These are phyloP conservation scores for Plantago lanceolata DNA, from an alignment of 305 asterid genomes.

Conservation along the genomic window DNA sequence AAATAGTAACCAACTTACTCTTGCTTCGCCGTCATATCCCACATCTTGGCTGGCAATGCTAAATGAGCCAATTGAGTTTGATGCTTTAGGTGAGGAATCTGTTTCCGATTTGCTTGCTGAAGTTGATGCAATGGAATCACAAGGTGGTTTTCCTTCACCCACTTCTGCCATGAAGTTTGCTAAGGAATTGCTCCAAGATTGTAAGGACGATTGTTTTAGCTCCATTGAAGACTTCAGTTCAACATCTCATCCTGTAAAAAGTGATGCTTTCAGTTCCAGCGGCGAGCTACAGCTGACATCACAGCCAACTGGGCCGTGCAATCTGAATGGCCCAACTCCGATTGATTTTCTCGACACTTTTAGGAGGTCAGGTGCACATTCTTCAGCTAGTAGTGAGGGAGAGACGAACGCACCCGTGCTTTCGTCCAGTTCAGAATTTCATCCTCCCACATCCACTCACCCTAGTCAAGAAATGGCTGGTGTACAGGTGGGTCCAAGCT, in stretches of 20 bases:
- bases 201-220: slow-evolving; percentile 71
- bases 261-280: slow-evolving; percentile 68
- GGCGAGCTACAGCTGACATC: slow-evolving; percentile 38
- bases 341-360: slow-evolving; percentile 39
- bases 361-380: slow-evolving; percentile 44
- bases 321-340: slow-evolving; percentile 34
- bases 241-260: slow-evolving; percentile 45
- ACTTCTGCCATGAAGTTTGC: slow-evolving; percentile 66
- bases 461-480: slow-evolving; percentile 37
- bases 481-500: slow-evolving; percentile 24
- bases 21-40: slow-evolving; percentile 39
- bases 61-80: slow-evolving; percentile 61
- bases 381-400: slow-evolving; percentile 62
- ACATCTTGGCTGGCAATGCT: slow-evolving; percentile 46
- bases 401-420: slow-evolving; percentile 47
- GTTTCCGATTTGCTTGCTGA: slow-evolving; percentile 76
- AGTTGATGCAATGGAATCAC: slow-evolving; percentile 89
- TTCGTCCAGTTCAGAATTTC: slow-evolving; percentile 44
- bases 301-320: slow-evolving; percentile 36
- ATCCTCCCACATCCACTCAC: slow-evolving; percentile 34
- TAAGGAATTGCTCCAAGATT: slow-evolving; percentile 61
- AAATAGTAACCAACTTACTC: slow-evolving; percentile 28
- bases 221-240: slow-evolving; percentile 78
- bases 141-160: slow-evolving; percentile 68
- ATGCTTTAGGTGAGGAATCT: slow-evolving; percentile 66